A percentile compares a stretch with the other conserved stretches of the same genome.
Conservation (phyloP, 2,329 filamentous ascomycete species). For the Cercospora brassicicola region DNA sequence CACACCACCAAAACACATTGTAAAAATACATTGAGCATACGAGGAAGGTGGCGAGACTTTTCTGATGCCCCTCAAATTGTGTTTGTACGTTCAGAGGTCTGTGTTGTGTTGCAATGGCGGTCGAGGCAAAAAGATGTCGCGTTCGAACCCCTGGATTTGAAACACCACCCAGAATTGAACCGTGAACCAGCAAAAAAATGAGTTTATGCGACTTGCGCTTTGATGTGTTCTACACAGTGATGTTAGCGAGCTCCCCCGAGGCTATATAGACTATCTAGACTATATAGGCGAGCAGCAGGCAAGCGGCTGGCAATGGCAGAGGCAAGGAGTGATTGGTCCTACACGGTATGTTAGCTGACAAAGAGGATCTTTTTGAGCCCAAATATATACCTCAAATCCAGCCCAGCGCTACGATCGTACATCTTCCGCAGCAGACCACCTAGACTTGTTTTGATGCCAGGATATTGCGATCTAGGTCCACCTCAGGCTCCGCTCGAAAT, state of each 20-base stretch:
- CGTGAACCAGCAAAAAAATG: background rate
- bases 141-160: constrained; percentile 1
- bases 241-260: background rate
- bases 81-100: background rate
- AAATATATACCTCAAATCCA: background rate
- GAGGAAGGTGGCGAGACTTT: background rate
- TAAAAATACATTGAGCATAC: background rate
- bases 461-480: background rate
- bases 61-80: background rate
- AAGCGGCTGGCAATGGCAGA: background rate
- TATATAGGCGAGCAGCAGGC: background rate
- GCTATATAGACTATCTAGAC: background rate
- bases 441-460: background rate
- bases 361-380: background rate
- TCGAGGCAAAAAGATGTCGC: background rate
- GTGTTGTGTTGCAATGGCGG: background rate
- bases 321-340: background rate
- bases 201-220: background rate
- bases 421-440: background rate
- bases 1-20: background rate
- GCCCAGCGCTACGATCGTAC: background rate
- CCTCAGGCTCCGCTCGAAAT: background rate
- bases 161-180: background rate
- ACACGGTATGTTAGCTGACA: background rate
- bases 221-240: background rate